Percentiles rank a stretch among this genome's conserved stretches.
These are phyloP conservation scores for Mortierella sp. DNA, from an alignment of 371 early-diverging fungal genomes.

Conservation along the genomic window DNA sequence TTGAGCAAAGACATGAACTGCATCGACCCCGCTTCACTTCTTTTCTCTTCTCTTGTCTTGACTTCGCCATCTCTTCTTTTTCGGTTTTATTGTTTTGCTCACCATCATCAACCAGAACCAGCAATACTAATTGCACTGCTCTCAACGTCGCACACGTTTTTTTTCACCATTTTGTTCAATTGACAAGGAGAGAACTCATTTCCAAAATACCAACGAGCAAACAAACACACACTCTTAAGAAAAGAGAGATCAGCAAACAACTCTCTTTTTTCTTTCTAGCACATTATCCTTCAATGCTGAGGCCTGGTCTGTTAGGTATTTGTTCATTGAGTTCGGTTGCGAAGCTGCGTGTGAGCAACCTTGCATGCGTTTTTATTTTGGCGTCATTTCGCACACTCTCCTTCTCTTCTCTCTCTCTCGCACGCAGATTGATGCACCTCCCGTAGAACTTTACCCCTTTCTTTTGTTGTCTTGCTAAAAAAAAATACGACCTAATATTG, in stretches of 20 bases:
- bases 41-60: too few species aligned
- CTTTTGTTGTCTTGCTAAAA: too few species aligned
- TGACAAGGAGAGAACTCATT: neutral
- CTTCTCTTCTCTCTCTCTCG: neutral
- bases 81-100: neutral
- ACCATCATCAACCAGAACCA: neutral
- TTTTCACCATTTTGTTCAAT: neutral
- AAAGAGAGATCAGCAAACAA: neutral
- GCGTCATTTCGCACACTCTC: neutral
- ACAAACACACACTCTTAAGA: too few species aligned
- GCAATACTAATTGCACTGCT: constrained; percentile 2
- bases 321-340: too few species aligned
- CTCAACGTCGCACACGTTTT: constrained; percentile 19
- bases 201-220: neutral
- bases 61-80: neutral
- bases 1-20: too few species aligned
- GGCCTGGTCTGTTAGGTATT: too few species aligned
- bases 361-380: neutral
- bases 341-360: neutral
- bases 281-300: neutral
- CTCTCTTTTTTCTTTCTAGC: neutral
- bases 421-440: too few species aligned
- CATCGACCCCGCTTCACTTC: too few species aligned
- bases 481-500: too few species aligned
- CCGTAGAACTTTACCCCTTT: too few species aligned